Base-by-base conservation (phyloP, 208 protist species). In the Leishmania arabica region DNA sequence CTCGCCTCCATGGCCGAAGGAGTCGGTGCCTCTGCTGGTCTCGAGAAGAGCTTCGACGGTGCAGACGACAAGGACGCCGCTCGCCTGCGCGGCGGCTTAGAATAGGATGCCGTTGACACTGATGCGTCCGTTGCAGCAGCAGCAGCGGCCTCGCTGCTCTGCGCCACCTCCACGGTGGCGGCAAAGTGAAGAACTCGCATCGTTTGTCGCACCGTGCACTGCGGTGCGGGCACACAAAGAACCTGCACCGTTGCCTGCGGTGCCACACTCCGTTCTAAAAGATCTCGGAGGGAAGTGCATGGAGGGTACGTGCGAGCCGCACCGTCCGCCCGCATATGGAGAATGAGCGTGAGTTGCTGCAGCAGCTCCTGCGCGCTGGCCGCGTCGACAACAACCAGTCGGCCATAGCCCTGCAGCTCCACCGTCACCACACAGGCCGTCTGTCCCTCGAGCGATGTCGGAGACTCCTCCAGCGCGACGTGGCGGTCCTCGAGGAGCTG, bases 151-250 rank as follows among this genome's bases (percentile, higher is more conserved):
- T 47, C 49, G 70, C n/a, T 40, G 24, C 15, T 42, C 70, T 42
- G 60, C 56, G 83, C 71, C 27, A 64, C 75, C 27, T 84, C 79
- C 4, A 93, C 42, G 37, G 88, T 47, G 34, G 84, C 80, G 54
- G 85, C 84, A 66, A 94, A 94, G 45, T 92, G 89, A 54, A 97
- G 75, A 6, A 97, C 79, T 0, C 93, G 91, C 82, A 94, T 87
- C 0, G 89, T 88, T 74, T 93, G 79, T 24, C 83, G 88, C 21
- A 74, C 76, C 9, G 86, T 83, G 42, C 68, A 66, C 9, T 51
- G 49, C 2, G 90, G 89, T 9, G 91, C 86, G 1, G 91, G 93
- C 56, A 93, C 74, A 37, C 82, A 79, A 3, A 96, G 88, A 54
- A 95, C 79, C 69, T 93, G 91, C 81, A 92, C 85, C 37, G 86